A percentile compares a stretch with the other conserved stretches of the same genome.
Conservation (phyloP, 768 basidiomycete genomes). For the Baorangia bicolor region DNA sequence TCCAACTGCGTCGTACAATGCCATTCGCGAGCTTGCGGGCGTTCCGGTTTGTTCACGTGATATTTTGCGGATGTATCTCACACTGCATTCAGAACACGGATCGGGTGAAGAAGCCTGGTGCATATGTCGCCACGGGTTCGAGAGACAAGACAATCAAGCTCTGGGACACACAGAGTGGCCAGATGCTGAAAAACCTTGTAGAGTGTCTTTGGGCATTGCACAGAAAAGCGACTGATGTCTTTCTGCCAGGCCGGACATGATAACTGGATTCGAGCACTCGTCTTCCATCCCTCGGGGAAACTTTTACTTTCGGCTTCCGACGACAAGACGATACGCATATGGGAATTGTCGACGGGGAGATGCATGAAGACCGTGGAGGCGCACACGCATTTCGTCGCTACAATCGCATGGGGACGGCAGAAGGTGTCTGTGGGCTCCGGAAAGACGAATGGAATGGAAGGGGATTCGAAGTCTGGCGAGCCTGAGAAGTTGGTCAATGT, state of each 20-base stretch:
- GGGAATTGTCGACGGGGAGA: conserved; percentile 84
- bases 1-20: conserved; percentile 68
- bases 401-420: conserved; percentile 77
- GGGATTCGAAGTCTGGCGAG: conserved; percentile 36
- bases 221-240: conserved; percentile 5
- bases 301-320: conserved; percentile 89
- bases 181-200: conserved; percentile 75
- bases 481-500: conserved; percentile 65
- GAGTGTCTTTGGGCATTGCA: conserved; percentile 20
- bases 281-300: conserved; percentile 90
- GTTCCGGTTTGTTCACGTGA: conserved; percentile 50
- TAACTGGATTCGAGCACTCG: conserved; percentile 86
- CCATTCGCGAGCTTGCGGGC: conserved; percentile 76
- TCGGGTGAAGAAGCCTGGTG: conserved; percentile 45
- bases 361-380: conserved; percentile 88
- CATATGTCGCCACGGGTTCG: conserved; percentile 77
- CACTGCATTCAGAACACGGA: conserved; percentile 46
- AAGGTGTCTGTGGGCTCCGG: conserved; percentile 40
- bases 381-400: conserved; percentile 80
- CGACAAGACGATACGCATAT: conserved; percentile 87
- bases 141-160: conserved; percentile 91
- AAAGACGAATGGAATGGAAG: conserved; percentile 38
- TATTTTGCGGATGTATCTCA: conserved; percentile 1
- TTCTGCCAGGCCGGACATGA: conserved; percentile 69
- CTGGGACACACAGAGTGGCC: conserved; percentile 86